Evolutionary conservation across 352 stramenopile genomes (phyloP), one percentile per base, ranked within the genome.

Genomic region (Phytophthora chlamydospora): DNA sequence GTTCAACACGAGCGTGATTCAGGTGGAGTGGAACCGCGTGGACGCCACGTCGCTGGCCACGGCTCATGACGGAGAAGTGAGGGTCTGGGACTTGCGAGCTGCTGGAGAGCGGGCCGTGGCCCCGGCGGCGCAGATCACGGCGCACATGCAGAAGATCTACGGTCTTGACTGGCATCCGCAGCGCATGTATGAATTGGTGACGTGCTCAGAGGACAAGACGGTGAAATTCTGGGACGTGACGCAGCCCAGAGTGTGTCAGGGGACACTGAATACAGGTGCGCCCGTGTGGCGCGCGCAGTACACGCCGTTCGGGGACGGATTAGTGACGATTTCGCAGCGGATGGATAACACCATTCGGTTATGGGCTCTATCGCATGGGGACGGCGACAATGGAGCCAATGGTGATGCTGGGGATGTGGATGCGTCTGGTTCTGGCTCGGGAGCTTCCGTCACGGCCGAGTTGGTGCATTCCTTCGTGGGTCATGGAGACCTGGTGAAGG

Each of bases 111-210:
- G 80, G 56, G 78, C 78, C 17, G 65, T 74, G 9, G 68, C 71
- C 5, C 81, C 85, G 0, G 77, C 71, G 11, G 79, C 75, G 35
- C 61, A 80, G 27, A 90, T 95, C 58, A 89, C 80, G 0, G 86
- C 84, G 16, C 86, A 93, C 55, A 89, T 91, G 80, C 86, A 95
- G 40, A 90, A 89, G 59, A 91, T 95, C 67, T 85, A 89, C 49
- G 82, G 78, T 2, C 60, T 95, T 6, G 85, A 93, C 58, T 95
- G 87, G 87, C 85, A 93, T 59, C 85, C 85, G 10, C 75, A 79
- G 62, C 80, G 80, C 11, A 73, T 79, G 72, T 76, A 93, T 29
- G 84, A 95, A 51, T 68, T 95, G 24, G 67, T 94, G n/a, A 95
- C 87, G 51, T 94, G 85, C 60, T 91, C 87, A 0, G 86, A 93